Evolutionary conservation across 1,139 yeast genomes (phyloP).

Genomic region (Meyerozyma elateridarum): DNA sequence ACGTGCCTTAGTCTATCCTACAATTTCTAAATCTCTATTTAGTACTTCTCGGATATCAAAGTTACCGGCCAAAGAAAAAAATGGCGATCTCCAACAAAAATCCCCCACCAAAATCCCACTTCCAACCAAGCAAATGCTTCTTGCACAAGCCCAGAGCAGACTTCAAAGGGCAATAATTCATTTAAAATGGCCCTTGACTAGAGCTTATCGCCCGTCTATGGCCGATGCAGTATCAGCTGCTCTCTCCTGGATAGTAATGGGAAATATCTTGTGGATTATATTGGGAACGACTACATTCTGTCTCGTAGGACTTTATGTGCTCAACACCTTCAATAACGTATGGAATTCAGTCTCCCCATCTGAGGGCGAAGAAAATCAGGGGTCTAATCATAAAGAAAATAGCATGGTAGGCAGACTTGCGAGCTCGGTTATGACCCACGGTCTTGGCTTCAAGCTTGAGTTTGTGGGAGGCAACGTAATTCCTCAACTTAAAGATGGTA

Average conservation of each 20-base stretch:
- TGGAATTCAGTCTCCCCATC: slow-evolving; percentile 16
- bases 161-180: slow-evolving; percentile 50
- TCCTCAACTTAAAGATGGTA: slow-evolving; percentile 55
- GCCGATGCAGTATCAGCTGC: slow-evolving; percentile 56
- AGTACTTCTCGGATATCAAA: not conserved
- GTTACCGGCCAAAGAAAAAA: not conserved
- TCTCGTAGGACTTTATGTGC: slow-evolving; percentile 45
- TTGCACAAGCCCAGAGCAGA: slow-evolving; percentile 40
- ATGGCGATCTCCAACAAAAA: not conserved
- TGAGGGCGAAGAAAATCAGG: slow-evolving; percentile 11
- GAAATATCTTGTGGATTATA: slow-evolving; percentile 54
- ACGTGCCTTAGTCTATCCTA: too few relatives aligned
- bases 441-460: slow-evolving; percentile 33
- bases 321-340: slow-evolving; percentile 37
- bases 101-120: slow-evolving; percentile 1
- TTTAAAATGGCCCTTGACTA: slow-evolving; percentile 55
- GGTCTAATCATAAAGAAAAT: slow-evolving; percentile 14
- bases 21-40: too few relatives aligned
- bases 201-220: slow-evolving; percentile 44
- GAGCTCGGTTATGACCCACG: slow-evolving; percentile 35
- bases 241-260: slow-evolving; percentile 53
- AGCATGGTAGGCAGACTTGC: slow-evolving; percentile 32
- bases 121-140: slow-evolving; percentile 32
- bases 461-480: slow-evolving; percentile 34
- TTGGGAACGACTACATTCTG: slow-evolving; percentile 65